These are phyloP conservation scores for Ogataea populi-albae DNA, from an alignment of 805 yeast genomes.

Conservation along the genomic window DNA sequence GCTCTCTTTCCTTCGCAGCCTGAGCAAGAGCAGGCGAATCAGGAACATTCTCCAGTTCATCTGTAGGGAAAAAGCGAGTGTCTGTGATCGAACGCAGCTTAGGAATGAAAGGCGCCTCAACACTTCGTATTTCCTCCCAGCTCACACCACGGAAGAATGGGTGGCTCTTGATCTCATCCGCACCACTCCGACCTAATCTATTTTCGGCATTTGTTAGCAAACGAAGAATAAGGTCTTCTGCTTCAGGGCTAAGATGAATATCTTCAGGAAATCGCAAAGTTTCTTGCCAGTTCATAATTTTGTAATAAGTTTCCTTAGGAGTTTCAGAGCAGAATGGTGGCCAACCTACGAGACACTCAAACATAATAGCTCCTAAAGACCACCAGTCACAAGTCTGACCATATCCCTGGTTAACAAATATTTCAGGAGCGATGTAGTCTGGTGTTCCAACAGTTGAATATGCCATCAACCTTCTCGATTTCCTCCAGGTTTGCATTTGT, in stretches of 20 bases:
- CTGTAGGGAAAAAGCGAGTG: constrained; percentile 97
- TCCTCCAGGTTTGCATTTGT: constrained; percentile 95
- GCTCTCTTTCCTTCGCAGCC: constrained; percentile 66
- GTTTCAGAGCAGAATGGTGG: constrained; percentile 96
- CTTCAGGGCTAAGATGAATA: constrained; percentile 82
- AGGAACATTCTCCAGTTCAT: constrained; percentile 91
- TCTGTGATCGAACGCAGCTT: constrained; percentile 89
- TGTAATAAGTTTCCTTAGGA: constrained; percentile 89
- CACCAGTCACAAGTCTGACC: constrained; percentile 99
- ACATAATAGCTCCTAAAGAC: constrained; percentile 96
- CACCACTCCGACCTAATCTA: constrained; percentile 89
- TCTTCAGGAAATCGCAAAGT: constrained; percentile 88
- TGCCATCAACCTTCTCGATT: constrained; percentile 88
- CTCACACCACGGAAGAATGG: constrained; percentile 96
- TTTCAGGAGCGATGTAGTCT: constrained; percentile 94
- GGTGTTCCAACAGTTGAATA: constrained; percentile 97
- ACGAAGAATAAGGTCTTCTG: constrained; percentile 79
- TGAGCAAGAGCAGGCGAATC: constrained; percentile 74
- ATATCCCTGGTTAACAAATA: constrained; percentile 87
- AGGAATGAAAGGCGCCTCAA: constrained; percentile 92
- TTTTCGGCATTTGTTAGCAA: constrained; percentile 75
- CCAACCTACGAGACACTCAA: constrained; percentile 94
- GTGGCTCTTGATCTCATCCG: constrained; percentile 84
- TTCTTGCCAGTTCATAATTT: constrained; percentile 89
- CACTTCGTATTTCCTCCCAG: constrained; percentile 84